A percentile compares a stretch with the other conserved stretches of the same genome.
These are phyloP conservation scores for Blastomyces silverae DNA, from an alignment of 2,329 filamentous ascomycete genomes.

Conservation along the genomic window DNA sequence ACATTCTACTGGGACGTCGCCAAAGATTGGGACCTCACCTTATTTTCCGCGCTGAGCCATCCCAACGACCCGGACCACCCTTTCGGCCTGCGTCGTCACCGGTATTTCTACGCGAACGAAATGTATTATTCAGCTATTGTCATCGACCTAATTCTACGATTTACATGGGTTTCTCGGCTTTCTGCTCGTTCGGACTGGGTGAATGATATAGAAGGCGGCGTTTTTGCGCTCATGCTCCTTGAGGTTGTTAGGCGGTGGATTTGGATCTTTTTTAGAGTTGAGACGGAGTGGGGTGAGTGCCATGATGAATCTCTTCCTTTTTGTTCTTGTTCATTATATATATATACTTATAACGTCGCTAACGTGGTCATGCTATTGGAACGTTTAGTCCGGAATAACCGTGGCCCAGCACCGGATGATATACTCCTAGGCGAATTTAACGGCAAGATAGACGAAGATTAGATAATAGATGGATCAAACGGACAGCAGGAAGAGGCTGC, in stretches of 20 bases:
- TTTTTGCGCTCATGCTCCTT: constrained; percentile 78
- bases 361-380: constrained; percentile 9
- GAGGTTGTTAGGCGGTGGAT: constrained; percentile 88
- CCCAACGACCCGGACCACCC: constrained; percentile 60
- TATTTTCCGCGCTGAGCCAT: constrained; percentile 58
- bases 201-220: constrained; percentile 77
- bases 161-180: constrained; percentile 86
- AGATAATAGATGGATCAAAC: constrained; percentile 17
- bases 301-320: neutral
- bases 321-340: constrained; percentile 10
- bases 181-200: constrained; percentile 75
- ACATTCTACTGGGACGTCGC: constrained; percentile 98
- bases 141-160: constrained; percentile 73
- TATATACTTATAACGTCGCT: neutral
- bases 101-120: constrained; percentile 63
- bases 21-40: constrained; percentile 91
- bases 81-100: constrained; percentile 67
- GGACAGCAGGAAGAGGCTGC: neutral
- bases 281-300: constrained; percentile 77
- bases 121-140: constrained; percentile 78
- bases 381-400: constrained; percentile 46
- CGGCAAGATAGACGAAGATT: constrained; percentile 59
- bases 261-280: constrained; percentile 93
- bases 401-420: constrained; percentile 56
- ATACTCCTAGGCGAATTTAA: constrained; percentile 67